Evolutionary conservation across 1,139 yeast genomes (phyloP).

Genomic region (Blastobotrys aristatus): DNA sequence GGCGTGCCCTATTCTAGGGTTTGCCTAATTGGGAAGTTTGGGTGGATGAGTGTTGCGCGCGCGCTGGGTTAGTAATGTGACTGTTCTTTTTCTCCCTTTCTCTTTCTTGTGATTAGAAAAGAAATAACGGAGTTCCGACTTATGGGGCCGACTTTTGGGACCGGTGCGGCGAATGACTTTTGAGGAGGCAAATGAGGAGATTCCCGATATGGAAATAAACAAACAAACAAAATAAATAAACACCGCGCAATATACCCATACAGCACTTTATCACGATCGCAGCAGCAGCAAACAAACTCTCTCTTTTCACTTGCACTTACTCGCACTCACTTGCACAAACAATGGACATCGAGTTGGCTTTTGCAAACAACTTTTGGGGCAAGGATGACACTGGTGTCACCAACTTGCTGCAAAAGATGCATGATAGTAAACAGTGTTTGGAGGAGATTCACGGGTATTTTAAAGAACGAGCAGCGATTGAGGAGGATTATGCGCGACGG

Average conservation of each 20-base stretch:
- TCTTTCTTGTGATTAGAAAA: no score
- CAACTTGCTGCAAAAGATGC: conserved; percentile 45
- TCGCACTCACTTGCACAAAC: no score
- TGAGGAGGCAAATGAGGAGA: no score
- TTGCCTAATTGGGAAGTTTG: neutral
- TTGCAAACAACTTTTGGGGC: conserved; percentile 52
- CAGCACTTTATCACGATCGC: no score
- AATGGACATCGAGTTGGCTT: conserved; percentile 44
- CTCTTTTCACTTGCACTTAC: neutral
- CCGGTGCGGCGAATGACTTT: no score
- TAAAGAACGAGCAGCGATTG: conserved; percentile 51
- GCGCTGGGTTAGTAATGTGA: neutral
- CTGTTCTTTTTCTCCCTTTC: neutral
- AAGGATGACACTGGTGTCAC: conserved; percentile 48
- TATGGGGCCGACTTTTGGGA: no score
- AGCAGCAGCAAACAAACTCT: neutral
- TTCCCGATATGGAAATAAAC: conserved; percentile 13
- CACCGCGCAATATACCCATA: no score
- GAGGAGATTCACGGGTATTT: conserved; percentile 42
- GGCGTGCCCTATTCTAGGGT: neutral
- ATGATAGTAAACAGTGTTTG: conserved; percentile 45
- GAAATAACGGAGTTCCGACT: no score
- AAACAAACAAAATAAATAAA: conserved; percentile 6
- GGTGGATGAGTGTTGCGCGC: neutral
- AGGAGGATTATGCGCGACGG: conserved; percentile 63